Evolutionary conservation across 768 basidiomycete species (phyloP).

Genomic region (Pleurotus cornucopiae): DNA sequence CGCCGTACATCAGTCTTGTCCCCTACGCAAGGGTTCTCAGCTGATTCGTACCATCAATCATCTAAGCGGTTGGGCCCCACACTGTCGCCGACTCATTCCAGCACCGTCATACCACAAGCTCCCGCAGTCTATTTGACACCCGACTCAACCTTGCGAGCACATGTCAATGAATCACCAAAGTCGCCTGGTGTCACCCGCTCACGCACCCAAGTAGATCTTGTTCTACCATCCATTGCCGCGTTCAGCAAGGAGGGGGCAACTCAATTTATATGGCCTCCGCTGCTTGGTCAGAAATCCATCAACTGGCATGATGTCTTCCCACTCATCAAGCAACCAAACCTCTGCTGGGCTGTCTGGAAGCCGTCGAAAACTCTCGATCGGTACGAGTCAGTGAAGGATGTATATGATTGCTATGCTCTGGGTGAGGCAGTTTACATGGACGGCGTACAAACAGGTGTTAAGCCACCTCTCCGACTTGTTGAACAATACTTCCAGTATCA

Average conservation of each 20-base stretch:
- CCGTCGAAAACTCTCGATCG: slow-evolving; percentile 19
- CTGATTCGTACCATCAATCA: slow-evolving; percentile 4
- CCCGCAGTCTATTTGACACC: slow-evolving; percentile 3
- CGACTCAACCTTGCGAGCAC: slow-evolving; percentile 4
- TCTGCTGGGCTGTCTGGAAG: slow-evolving; percentile 21
- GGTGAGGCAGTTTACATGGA: slow-evolving; percentile 16
- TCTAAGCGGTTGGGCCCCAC: no score
- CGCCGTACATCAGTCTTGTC: slow-evolving; percentile 14
- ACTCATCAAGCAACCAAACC: slow-evolving; percentile 16
- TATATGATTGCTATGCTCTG: slow-evolving; percentile 16
- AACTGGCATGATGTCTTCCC: slow-evolving; percentile 19
- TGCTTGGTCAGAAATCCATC: slow-evolving; percentile 18
- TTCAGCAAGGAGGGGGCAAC: slow-evolving; percentile 16
- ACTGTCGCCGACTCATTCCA: no score
- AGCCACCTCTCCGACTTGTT: slow-evolving; percentile 20
- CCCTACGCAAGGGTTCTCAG: slow-evolving; percentile 12
- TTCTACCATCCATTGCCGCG: slow-evolving; percentile 16
- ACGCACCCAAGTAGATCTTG: slow-evolving; percentile 16
- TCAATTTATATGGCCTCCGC: slow-evolving; percentile 13
- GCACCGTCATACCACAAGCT: no score
- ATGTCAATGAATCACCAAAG: slow-evolving; percentile 9
- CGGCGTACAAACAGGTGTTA: slow-evolving; percentile 17
- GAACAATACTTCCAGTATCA: slow-evolving; percentile 16
- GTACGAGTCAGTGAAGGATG: slow-evolving; percentile 11
- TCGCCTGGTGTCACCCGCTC: neutral